Evolutionary conservation across 2,329 filamentous ascomycete species (phyloP).

Genomic region (Fusarium xyrophilum): DNA sequence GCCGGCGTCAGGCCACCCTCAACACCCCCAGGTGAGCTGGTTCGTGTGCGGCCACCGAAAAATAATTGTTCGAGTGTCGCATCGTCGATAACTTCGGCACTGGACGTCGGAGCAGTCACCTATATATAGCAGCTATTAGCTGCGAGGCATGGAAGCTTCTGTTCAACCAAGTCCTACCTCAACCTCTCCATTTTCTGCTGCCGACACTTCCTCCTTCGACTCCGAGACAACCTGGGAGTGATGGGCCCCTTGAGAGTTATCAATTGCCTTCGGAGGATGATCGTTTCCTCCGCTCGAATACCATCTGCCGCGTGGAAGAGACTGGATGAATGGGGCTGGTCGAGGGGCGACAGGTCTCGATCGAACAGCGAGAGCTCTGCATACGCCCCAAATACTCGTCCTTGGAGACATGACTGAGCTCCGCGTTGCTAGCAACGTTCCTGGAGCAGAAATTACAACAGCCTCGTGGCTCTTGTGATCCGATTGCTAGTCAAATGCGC

Average conservation of each 20-base stretch:
- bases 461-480: conserved; percentile 38
- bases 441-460: conserved; percentile 35
- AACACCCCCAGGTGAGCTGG: conserved; percentile 43
- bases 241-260: conserved; percentile 20
- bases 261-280: conserved; percentile 36
- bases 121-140: conserved; percentile 29
- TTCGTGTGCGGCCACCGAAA: conserved; percentile 46
- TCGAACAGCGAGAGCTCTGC: conserved; percentile 45
- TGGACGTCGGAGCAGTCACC: conserved; percentile 12
- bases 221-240: conserved; percentile 7
- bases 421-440: conserved; percentile 40
- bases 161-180: conserved; percentile 37
- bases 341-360: conserved; percentile 40
- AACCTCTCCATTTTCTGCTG: conserved; percentile 10
- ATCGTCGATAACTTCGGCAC: conserved; percentile 44
- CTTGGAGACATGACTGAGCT: conserved; percentile 46
- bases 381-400: conserved; percentile 46
- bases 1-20: conserved; percentile 50
- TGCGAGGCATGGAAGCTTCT: conserved; percentile 6
- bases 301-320: conserved; percentile 36
- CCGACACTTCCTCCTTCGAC: not conserved
- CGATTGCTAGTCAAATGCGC: conserved; percentile 29
- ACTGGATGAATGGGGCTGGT: conserved; percentile 33
- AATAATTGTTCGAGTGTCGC: conserved; percentile 48
- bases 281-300: conserved; percentile 47